Percentiles rank a stretch among this genome's conserved stretches.
Evolutionary conservation across 2,329 filamentous ascomycete genomes (phyloP).

Genomic region (Lasiodiplodia gonubiensis): DNA sequence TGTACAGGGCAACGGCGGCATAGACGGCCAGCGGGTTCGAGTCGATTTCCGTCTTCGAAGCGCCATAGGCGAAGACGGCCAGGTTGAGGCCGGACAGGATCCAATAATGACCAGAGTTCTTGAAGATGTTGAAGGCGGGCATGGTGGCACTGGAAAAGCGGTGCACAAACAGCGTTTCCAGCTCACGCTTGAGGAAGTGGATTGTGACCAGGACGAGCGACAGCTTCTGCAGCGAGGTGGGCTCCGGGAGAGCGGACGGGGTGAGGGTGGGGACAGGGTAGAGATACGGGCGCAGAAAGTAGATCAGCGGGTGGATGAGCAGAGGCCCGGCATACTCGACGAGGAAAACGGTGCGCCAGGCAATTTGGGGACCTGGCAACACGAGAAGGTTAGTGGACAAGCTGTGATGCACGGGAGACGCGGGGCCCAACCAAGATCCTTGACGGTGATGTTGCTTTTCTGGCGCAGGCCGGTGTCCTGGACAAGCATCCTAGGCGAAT

Average conservation of each 20-base stretch:
- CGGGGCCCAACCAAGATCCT: slow-evolving; percentile 76
- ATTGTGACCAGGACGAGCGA: slow-evolving; percentile 74
- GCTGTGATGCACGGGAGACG: slow-evolving; percentile 21
- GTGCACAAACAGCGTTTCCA: slow-evolving; percentile 93
- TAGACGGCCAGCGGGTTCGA: slow-evolving; percentile 61
- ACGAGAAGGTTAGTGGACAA: not conserved
- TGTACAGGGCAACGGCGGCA: slow-evolving; percentile 72
- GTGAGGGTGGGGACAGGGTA: slow-evolving; percentile 36
- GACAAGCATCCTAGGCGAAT: slow-evolving; percentile 59
- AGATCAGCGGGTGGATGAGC: slow-evolving; percentile 80
- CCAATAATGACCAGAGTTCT: slow-evolving; percentile 97
- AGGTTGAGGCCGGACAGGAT: slow-evolving; percentile 77
- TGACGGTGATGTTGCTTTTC: slow-evolving; percentile 75
- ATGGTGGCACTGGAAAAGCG: slow-evolving; percentile 95
- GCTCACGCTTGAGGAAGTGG: slow-evolving; percentile 94
- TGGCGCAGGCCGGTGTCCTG: slow-evolving; percentile 63
- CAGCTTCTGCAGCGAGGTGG: slow-evolving; percentile 73
- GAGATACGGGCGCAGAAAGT: slow-evolving; percentile 65
- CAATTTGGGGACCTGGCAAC: slow-evolving; percentile 77
- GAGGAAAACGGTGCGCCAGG: slow-evolving; percentile 91
- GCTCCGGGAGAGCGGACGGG: slow-evolving; percentile 36
- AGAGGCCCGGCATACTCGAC: slow-evolving; percentile 95
- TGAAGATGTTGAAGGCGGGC: slow-evolving; percentile 88
- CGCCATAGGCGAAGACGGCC: slow-evolving; percentile 82
- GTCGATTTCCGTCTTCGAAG: slow-evolving; percentile 65